A percentile compares a stretch with the other conserved stretches of the same genome.
phyloP scores from a whole-genome alignment of 176 grass and related monocot genomes.

The Carex kokanica region DNA sequence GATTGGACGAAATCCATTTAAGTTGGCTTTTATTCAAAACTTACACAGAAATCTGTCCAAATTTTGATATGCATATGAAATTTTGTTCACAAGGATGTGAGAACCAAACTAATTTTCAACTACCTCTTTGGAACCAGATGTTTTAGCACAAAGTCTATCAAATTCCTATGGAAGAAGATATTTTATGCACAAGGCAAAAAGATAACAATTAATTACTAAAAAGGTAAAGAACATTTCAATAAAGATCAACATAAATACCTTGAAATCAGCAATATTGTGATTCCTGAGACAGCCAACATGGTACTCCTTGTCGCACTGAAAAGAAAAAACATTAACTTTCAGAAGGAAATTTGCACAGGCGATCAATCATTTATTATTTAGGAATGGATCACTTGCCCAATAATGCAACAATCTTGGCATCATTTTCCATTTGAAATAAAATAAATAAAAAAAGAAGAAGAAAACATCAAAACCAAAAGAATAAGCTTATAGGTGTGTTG shows the following conservation, averaged over 20 bases:
- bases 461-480: background rate
- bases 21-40: conserved; percentile 6
- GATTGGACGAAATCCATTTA: background rate
- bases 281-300: conserved; percentile 31
- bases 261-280: conserved; percentile 66
- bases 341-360: conserved; percentile 8
- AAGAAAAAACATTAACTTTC: conserved; percentile 7
- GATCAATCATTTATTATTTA: background rate
- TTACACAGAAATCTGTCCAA: background rate
- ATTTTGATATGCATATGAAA: background rate
- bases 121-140: background rate
- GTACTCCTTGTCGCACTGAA: conserved; percentile 35
- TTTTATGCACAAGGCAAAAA: background rate
- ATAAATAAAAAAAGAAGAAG: background rate
- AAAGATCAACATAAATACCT: conserved; percentile 34
- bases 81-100: background rate
- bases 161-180: background rate
- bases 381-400: background rate
- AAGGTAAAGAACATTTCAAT: background rate
- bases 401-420: conserved; percentile 3
- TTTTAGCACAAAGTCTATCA: background rate
- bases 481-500: background rate
- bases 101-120: background rate
- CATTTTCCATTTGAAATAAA: background rate
- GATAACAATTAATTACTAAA: background rate